Base-by-base conservation (phyloP, 345 rosid species). In the Psidium friedrichsthalianum region DNA sequence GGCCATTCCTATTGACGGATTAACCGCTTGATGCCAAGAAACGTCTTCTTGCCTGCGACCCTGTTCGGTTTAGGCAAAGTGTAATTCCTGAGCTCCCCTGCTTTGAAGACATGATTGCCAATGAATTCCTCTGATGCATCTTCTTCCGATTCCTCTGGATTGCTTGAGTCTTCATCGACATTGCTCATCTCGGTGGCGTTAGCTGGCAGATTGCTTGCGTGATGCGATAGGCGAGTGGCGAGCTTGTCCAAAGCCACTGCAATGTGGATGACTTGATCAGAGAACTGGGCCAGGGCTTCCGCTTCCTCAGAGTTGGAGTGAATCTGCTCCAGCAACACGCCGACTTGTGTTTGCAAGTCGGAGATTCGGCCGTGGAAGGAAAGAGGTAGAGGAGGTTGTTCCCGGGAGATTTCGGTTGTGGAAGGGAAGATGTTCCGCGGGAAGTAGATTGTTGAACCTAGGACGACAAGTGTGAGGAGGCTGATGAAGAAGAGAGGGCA, bases 181-280 rank as follows among this genome's bases (percentile, higher is more conserved):
- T 52, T 83, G 90, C 90, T 91, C 49, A 74, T 69, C 86, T 84
- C 85, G 22, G 32, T 82, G 25, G 59, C 86, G 24, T 21, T 78
- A 13, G 78, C 22, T 4, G 89, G 76, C 82, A 86, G 88, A 36
- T 85, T 74, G 86, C 74, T 57, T 11, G 58, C 14, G 0, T 49
- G 81, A 57, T 82, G 82, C 44, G 91, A 84, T 14, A 91, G 81
- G 69, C 83, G 84, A 40, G 85, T 83, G 32, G 90, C 94, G 22
- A 94, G 85, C 86, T 87, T 91, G 89, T 94, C 96, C 47, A 94
- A 61, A 29, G 90, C 86, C 11, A 90, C 49, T 5, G 93, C 92
- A 11, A 94, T 74, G 47, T 52, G 87, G 83, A 91, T 90, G 86
- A 94, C 90, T 87, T 90, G 93, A 85, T 91, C 87, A 8, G 92